Evolutionary conservation across 2,329 filamentous ascomycete species (phyloP), one percentile per base, ranked within the genome.

Genomic region (Stemphylium lycopersici): DNA sequence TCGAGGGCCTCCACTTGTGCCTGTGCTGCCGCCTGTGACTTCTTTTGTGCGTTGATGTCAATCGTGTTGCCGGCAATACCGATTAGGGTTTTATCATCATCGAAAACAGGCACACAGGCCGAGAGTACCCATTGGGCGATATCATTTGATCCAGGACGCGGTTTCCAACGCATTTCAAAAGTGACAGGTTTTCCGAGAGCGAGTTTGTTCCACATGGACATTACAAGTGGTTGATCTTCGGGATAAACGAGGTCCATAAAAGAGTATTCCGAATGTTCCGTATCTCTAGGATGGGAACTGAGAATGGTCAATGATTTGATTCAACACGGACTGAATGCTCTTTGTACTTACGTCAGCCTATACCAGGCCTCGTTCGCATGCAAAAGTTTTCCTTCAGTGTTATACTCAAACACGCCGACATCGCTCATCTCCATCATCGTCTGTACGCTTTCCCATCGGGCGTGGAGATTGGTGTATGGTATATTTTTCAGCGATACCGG

Each of bases 341-440:
- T 29, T 40, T 34, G 26, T 18, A 36, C 31, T 16, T 55, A 63
- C 61, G 61, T 66, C 7, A 70, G 44, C 26, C 52, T 58, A 48
- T 69, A 71, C 68, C 65, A 71, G 11, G 68, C 66, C 12, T 71
- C 59, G 24, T 72, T 73, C 15, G 67, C 70, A 40, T 71, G 64
- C 4, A 70, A 50, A 2, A 73, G 36, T 16, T 59, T 63, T 8
- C 69, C 70, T 26, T 56, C 45, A 16, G 61, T 47, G 10, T 65
- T 59, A 34, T 68, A 72, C 38, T 73, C 70, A 22, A 73, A 73
- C 1, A 70, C 66, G 6, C 70, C 69, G n/a, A 73, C 68, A 47
- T 72, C 70, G 29, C 59, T 69, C 70, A 72, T 72, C 29, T 72
- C 70, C 68, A 73, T 70, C 68, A 72, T 73, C 0, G 59, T 66